Conservation (phyloP, 1,139 yeast species). For the Scheffersomyces quercinus region DNA sequence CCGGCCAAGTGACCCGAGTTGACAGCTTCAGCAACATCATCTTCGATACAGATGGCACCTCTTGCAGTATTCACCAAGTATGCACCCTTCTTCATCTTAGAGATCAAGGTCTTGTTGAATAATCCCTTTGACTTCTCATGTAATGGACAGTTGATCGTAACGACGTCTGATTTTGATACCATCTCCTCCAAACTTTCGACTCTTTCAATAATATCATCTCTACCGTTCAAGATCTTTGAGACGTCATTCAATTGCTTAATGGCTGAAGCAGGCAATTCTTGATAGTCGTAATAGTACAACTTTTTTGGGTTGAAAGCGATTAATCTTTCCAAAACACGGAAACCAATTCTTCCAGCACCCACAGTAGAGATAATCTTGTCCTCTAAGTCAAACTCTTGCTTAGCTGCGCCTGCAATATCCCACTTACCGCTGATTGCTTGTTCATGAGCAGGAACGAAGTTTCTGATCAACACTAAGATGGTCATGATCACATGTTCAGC, state of each 20-base stretch:
- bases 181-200: constrained; percentile 66
- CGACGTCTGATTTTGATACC: constrained; percentile 69
- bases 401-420: constrained; percentile 81
- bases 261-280: constrained; percentile 59
- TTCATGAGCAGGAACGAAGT: constrained; percentile 77
- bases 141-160: constrained; percentile 77
- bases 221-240: constrained; percentile 39
- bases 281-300: constrained; percentile 75
- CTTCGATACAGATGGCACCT: constrained; percentile 73
- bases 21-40: constrained; percentile 77
- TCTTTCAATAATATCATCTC: constrained; percentile 50
- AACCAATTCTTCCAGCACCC: constrained; percentile 84
- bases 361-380: constrained; percentile 76
- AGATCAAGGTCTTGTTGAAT: constrained; percentile 64
- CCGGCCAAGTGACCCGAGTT: constrained; percentile 69
- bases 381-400: constrained; percentile 73
- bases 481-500: constrained; percentile 84
- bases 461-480: constrained; percentile 68
- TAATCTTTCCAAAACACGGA: constrained; percentile 71
- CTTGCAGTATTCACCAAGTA: constrained; percentile 83
- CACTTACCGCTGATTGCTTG: constrained; percentile 56
- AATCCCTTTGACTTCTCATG: constrained; percentile 70
- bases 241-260: constrained; percentile 51
- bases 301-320: constrained; percentile 76
- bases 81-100: constrained; percentile 77